phyloP scores from a whole-genome alignment of 495 filamentous ascomycete genomes.

The Glonium stellatum region DNA sequence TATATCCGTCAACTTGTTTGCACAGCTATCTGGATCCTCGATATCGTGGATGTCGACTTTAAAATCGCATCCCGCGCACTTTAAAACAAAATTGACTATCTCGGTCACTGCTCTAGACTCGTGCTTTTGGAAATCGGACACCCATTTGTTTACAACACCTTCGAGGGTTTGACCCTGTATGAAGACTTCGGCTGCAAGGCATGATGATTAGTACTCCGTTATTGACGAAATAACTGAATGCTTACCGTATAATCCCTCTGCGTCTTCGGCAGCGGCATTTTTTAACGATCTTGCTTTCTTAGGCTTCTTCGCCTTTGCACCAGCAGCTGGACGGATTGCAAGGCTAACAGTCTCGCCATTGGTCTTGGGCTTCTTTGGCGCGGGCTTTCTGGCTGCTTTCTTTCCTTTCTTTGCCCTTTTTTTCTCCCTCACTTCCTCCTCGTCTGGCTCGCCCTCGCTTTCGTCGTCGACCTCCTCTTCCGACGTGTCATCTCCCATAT shows the following conservation, averaged over 20 bases:
- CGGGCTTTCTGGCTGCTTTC: slow-evolving; percentile 49
- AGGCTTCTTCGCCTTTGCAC: slow-evolving; percentile 36
- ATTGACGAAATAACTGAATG: slow-evolving; percentile 6
- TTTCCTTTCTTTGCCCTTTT: slow-evolving; percentile 43
- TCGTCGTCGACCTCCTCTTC: slow-evolving; percentile 49
- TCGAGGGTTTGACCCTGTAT: slow-evolving; percentile 61
- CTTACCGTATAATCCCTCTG: slow-evolving; percentile 72
- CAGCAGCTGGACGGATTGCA: slow-evolving; percentile 43
- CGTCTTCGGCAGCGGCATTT: slow-evolving; percentile 40
- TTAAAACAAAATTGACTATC: slow-evolving; percentile 81
- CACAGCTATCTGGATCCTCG: slow-evolving; percentile 73
- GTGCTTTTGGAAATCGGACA: slow-evolving; percentile 62
- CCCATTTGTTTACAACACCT: slow-evolving; percentile 75
- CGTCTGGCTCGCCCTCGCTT: slow-evolving; percentile 52
- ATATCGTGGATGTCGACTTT: slow-evolving; percentile 71
- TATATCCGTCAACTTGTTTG: slow-evolving; percentile 62
- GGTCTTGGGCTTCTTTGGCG: slow-evolving; percentile 58
- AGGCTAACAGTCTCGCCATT: slow-evolving; percentile 30
- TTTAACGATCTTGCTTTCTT: slow-evolving; percentile 29
- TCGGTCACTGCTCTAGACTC: slow-evolving; percentile 65
- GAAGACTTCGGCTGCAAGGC: slow-evolving; percentile 65
- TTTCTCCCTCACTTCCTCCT: slow-evolving; percentile 58
- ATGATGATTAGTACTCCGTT: slow-evolving; percentile 15
- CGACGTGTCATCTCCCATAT: slow-evolving; percentile 35
- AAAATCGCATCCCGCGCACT: slow-evolving; percentile 70